A percentile compares a stretch with the other conserved stretches of the same genome.
Evolutionary conservation across 345 rosid species (phyloP).

Genomic region (Eucalyptus paniculata): DNA sequence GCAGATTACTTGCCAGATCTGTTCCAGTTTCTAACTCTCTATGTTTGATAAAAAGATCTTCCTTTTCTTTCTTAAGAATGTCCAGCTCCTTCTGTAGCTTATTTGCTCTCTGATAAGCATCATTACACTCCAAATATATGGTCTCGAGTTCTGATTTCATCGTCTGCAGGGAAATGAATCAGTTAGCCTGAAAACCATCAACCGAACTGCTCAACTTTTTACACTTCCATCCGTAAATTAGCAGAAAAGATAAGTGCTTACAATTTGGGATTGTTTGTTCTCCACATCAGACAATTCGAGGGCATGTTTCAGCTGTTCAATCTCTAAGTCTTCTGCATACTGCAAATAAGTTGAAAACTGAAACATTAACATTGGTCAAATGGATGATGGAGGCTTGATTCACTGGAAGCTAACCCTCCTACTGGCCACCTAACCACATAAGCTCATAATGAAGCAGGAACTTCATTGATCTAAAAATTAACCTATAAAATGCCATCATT

Average conservation of each 20-base stretch:
- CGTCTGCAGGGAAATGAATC: slow-evolving; percentile 4
- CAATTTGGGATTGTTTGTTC: slow-evolving; percentile 33
- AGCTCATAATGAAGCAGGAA: not conserved
- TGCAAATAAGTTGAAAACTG: slow-evolving; percentile 6
- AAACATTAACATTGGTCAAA: not conserved
- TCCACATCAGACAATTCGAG: slow-evolving; percentile 14
- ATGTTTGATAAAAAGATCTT: slow-evolving; percentile 14
- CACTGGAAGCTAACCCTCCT: not conserved
- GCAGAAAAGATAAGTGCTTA: slow-evolving; percentile 8
- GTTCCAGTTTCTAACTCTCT: slow-evolving; percentile 6
- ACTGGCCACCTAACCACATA: not conserved
- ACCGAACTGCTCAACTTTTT: not conserved
- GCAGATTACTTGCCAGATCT: slow-evolving; percentile 6
- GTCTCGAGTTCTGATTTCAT: slow-evolving; percentile 19
- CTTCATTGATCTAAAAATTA: not conserved
- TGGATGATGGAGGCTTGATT: not conserved
- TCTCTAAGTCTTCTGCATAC: slow-evolving; percentile 41
- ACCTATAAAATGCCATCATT: not conserved
- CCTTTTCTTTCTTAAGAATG: slow-evolving; percentile 28
- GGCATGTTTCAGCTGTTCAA: slow-evolving; percentile 41
- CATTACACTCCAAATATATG: slow-evolving; percentile 26
- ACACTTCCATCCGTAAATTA: not conserved
- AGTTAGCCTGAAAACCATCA: not conserved
- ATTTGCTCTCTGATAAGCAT: slow-evolving; percentile 14
- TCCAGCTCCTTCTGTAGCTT: slow-evolving; percentile 23